Percentiles rank a stretch among this genome's conserved stretches.
These are phyloP conservation scores for Phialemoniopsis sp. DNA, from an alignment of 2,329 filamentous ascomycete species.

Conservation along the genomic window DNA sequence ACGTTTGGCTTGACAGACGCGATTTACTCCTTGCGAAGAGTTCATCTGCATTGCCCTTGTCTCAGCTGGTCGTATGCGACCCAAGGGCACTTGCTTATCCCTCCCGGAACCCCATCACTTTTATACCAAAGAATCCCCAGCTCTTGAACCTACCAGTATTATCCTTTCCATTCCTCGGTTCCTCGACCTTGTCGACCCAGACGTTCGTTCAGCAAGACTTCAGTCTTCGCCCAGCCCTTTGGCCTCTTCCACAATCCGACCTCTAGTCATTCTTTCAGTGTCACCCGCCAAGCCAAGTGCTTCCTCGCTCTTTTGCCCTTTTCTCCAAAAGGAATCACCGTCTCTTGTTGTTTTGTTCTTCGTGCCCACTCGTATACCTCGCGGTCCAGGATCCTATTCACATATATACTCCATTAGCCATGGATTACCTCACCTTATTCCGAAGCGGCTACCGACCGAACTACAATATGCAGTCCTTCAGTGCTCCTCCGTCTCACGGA, in stretches of 20 bases:
- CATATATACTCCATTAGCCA: neutral
- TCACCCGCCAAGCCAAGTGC: neutral
- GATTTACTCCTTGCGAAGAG: neutral
- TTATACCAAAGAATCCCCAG: constrained; percentile 3
- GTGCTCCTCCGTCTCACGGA: neutral
- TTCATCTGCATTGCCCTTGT: neutral
- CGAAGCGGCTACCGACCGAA: constrained; percentile 2
- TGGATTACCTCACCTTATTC: constrained; percentile 5
- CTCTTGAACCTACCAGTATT: neutral
- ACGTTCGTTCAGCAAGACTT: neutral
- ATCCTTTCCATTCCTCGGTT: neutral
- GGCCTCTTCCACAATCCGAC: constrained; percentile 1
- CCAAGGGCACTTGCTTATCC: constrained; percentile 1
- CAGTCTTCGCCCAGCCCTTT: neutral
- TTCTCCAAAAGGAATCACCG: neutral
- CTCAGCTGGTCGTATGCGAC: constrained; percentile 1
- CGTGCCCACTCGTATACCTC: neutral
- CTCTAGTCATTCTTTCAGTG: constrained; percentile 11
- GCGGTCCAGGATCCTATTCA: neutral
- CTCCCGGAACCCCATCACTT: constrained; percentile 1
- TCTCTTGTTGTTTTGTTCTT: neutral
- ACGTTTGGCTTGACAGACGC: neutral
- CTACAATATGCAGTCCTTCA: constrained; percentile 2
- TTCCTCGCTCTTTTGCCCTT: neutral
- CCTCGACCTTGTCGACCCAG: constrained; percentile 1